Evolutionary conservation across 805 yeast genomes (phyloP).

Genomic region (Torulaspora indica): DNA sequence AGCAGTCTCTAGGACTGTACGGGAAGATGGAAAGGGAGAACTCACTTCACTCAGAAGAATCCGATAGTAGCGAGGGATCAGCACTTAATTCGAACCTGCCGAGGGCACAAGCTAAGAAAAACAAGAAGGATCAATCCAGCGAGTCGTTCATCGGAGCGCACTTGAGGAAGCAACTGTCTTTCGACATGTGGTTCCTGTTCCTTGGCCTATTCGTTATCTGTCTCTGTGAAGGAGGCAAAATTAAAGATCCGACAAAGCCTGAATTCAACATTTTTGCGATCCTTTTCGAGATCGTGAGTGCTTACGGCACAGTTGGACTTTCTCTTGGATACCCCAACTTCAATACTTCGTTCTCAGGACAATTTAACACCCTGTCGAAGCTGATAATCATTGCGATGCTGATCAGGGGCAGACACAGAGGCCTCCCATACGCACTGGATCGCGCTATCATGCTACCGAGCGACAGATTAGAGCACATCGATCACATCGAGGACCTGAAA

Average conservation of each 20-base stretch:
- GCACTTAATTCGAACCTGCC: slow-evolving; percentile 1
- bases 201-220: slow-evolving; percentile 82
- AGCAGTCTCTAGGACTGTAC: slow-evolving; percentile 92
- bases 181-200: slow-evolving; percentile 91
- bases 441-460: slow-evolving; percentile 87
- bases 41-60: slow-evolving; percentile 1
- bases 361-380: slow-evolving; percentile 70
- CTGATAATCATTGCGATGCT: slow-evolving; percentile 82
- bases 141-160: slow-evolving; percentile 76
- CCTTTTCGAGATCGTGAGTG: slow-evolving; percentile 85
- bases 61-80: slow-evolving; percentile 14
- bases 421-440: slow-evolving; percentile 87
- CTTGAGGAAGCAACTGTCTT: slow-evolving; percentile 84
- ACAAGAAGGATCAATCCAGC: slow-evolving; percentile 34
- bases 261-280: slow-evolving; percentile 65
- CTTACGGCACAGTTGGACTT: slow-evolving; percentile 95
- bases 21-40: slow-evolving; percentile 30
- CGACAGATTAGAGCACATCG: slow-evolving; percentile 57
- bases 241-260: slow-evolving; percentile 42
- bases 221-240: slow-evolving; percentile 70
- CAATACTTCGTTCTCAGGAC: slow-evolving; percentile 65
- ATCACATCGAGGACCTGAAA: slow-evolving; percentile 47
- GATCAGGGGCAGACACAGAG: slow-evolving; percentile 95
- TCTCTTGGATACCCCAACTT: slow-evolving; percentile 75
- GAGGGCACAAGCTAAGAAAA: slow-evolving; percentile 12